Base-by-base conservation (phyloP, 2,329 filamentous ascomycete genomes). In the Orbilia javanica region DNA sequence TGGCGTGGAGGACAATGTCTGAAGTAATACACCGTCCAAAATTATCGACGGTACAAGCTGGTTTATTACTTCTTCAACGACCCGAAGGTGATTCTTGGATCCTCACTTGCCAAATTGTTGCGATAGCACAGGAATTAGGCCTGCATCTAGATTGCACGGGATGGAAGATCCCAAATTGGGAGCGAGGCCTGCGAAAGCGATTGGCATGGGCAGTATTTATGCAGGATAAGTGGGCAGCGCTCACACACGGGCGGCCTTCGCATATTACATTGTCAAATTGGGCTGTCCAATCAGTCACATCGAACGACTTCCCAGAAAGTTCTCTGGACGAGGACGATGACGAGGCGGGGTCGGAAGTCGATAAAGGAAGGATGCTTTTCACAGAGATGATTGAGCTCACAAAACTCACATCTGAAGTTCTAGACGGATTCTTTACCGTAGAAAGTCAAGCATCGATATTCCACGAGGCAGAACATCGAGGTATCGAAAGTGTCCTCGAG, bases 131-230 rank as follows among this genome's bases (percentile, higher is more conserved):
- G 83, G 93, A 97, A 83, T 87, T 97, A 1, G 94, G 94, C 55
- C 86, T 97, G 44, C 94, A 97, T 83, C 89, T 97, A 46, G 93
- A 97, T 84, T 97, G 93, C 85, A 89, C 91, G 4, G 87, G 87
- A 65, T 97, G 94, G 94, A 93, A 93, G 79, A 95, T 97, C 67
- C 93, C 94, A 29, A 87, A 88, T 0, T 97, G 94, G 93, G 94
- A 97, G 84, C 91, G 92, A 81, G 92, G 93, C 0, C 84, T 97
- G 74, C 88, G 94, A 78, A 96, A 95, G 83, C 89, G 94, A 60
- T 88, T 97, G 48, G 93, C 93, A 0, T 97, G 94, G 94, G 94
- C 93, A 1, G 84, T 97, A 63, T 97, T 96, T 83, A 95, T 96
- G 91, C 93, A 97, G 84, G 94, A 97, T 84, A 96, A 93, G 84